Evolutionary conservation across 768 basidiomycete genomes (phyloP), one percentile per base, ranked within the genome.

Genomic region (Grammothele lineata): DNA sequence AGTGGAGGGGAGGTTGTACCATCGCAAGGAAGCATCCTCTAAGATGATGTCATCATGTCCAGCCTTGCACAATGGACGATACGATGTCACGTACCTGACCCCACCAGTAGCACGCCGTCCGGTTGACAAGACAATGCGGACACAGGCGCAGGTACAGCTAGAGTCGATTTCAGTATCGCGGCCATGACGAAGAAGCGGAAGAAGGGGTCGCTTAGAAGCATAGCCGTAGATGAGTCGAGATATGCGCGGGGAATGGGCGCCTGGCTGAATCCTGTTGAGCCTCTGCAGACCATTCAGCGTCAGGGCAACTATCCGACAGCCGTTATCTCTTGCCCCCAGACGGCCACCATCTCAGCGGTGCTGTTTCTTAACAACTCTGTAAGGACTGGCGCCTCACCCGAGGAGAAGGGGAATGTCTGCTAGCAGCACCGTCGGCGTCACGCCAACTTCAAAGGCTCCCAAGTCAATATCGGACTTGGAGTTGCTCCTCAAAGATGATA

Each of bases 11-110:
- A 80, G 64, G 54, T 75, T 69, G 54, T 88, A 91, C 15, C 85
- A 66, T 19, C 87, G 77, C 37, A 89, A 64, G 34, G 77, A 75
- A 4, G 87, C 87, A 60, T 91, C 86, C 50, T 77, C 85, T 84
- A 34, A 22, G n/a, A 43, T 26, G 45, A 27, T 45, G 15, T 36
- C 3, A 35, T n/a, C n/a, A n/a, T n/a, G n/a, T n/a, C n/a, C n/a
- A n/a, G n/a, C n/a, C n/a, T n/a, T n/a, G 25, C n/a, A 4, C 34
- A 38, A n/a, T 34, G 25, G n/a, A 23, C 35, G 24, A 26, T 26
- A 21, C 22, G n/a, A 24, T 12, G 19, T 32, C 27, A 57, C 66
- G 19, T 58, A 83, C 85, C 80, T 63, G 83, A 82, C 19, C 86
- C 85, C 18, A 74, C 78, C 45, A 79, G 75, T 8, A 87, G 65